Percentiles rank a stretch among this genome's conserved stretches.
Conservation (phyloP, 352 stramenopile genomes). For the Phytopythium mirpurense region DNA sequence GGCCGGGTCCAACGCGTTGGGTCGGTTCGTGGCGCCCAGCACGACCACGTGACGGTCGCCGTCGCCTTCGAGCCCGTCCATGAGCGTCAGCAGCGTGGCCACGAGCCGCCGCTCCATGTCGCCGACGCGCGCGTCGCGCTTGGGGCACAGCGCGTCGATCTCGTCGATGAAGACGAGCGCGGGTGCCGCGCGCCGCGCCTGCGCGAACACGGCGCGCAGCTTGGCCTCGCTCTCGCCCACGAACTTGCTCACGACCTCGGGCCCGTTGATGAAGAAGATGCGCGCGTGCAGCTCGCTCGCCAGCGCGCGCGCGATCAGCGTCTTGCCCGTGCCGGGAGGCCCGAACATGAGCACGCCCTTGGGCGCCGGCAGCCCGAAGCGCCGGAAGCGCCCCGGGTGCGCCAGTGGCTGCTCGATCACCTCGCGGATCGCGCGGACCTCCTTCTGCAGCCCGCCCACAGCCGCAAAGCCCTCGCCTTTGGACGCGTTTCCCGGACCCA, state of each 20-base stretch:
- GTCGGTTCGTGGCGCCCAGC: conserved; percentile 77
- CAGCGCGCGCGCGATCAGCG: conserved; percentile 91
- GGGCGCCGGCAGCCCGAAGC: conserved; percentile 92
- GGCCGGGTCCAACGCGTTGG: conserved; percentile 90
- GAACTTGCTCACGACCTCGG: conserved; percentile 94
- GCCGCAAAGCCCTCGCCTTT: conserved; percentile 50
- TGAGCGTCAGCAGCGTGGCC: conserved; percentile 84
- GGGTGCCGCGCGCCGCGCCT: conserved; percentile 36
- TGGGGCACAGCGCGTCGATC: conserved; percentile 88
- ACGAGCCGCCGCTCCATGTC: conserved; percentile 85
- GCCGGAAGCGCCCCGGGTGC: conserved; percentile 91
- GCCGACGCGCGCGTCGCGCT: conserved; percentile 70
- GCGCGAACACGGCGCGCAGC: conserved; percentile 62
- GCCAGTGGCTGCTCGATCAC: conserved; percentile 94
- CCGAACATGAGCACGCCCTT: conserved; percentile 95
- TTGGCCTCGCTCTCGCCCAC: conserved; percentile 91
- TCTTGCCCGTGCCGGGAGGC: conserved; percentile 95
- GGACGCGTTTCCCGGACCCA: background rate
- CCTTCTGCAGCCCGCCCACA: conserved; percentile 88
- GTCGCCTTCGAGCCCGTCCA: conserved; percentile 72
- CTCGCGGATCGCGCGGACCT: conserved; percentile 93
- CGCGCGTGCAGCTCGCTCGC: conserved; percentile 89
- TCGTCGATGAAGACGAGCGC: conserved; percentile 88
- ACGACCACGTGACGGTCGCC: conserved; percentile 61
- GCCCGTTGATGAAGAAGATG: conserved; percentile 96